Percentiles rank a stretch among this genome's conserved stretches.
Conservation (phyloP, 345 rosid species). For the Streptanthus diversifolius region DNA sequence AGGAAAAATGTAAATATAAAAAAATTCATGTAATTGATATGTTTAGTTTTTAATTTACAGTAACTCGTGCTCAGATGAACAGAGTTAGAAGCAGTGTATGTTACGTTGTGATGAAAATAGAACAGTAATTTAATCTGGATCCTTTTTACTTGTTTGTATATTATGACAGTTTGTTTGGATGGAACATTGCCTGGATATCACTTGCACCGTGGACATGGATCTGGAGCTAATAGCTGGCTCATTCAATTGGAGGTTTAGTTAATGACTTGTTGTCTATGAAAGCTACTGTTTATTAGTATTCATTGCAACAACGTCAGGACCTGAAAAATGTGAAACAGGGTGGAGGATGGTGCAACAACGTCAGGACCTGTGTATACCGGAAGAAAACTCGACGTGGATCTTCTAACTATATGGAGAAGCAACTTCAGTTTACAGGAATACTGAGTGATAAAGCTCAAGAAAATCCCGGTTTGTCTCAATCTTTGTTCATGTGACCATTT, state of each 20-base stretch:
- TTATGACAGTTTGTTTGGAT: slow-evolving; percentile 80
- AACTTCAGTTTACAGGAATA: slow-evolving; percentile 65
- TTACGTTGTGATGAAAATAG: not conserved
- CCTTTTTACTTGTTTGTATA: slow-evolving; percentile 12
- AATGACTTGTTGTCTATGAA: not conserved
- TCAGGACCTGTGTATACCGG: slow-evolving; percentile 57
- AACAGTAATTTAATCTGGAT: not conserved
- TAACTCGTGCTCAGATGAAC: not conserved
- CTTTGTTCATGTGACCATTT: not conserved
- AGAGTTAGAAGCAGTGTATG: not conserved
- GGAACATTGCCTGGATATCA: slow-evolving; percentile 97
- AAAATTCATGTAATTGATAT: not conserved
- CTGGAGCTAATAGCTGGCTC: slow-evolving; percentile 89
- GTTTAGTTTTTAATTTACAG: not conserved
- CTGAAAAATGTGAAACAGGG: slow-evolving; percentile 56
- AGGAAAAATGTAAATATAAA: not conserved
- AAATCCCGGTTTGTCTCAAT: slow-evolving; percentile 56
- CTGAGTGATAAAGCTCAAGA: slow-evolving; percentile 78
- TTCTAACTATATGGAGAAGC: slow-evolving; percentile 73
- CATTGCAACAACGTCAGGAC: slow-evolving; percentile 44
- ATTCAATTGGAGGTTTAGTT: slow-evolving; percentile 77
- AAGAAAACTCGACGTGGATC: slow-evolving; percentile 85
- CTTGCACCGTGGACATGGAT: slow-evolving; percentile 71
- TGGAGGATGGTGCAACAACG: slow-evolving; percentile 85
- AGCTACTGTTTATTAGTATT: not conserved